Conservation (phyloP, 2,329 filamentous ascomycete species). For the Apiospora koreana region DNA sequence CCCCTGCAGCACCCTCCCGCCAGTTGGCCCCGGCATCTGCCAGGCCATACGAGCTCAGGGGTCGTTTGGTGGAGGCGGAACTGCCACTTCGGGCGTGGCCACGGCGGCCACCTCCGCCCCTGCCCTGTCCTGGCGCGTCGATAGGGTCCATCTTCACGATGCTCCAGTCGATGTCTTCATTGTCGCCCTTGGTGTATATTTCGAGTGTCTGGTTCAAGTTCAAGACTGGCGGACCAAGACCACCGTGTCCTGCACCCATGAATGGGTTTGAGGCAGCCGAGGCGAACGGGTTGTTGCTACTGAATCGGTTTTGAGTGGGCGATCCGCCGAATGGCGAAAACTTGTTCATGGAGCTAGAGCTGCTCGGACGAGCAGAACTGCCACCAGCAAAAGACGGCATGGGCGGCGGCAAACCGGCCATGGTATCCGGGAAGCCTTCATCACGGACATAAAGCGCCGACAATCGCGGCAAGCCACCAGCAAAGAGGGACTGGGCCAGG, state of each 20-base stretch:
- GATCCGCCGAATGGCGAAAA: conserved; percentile 13
- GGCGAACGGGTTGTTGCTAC: conserved; percentile 62
- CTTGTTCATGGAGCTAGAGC: conserved; percentile 33
- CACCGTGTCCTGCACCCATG: conserved; percentile 28
- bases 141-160: conserved; percentile 50
- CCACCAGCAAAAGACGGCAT: conserved; percentile 43
- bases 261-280: conserved; percentile 29
- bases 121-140: conserved; percentile 21
- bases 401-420: conserved; percentile 70
- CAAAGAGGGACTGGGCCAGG: conserved; percentile 78
- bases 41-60: conserved; percentile 60
- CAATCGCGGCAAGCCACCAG: conserved; percentile 72
- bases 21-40: conserved; percentile 53
- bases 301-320: conserved; percentile 45
- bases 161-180: conserved; percentile 58
- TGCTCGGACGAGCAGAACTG: conserved; percentile 34
- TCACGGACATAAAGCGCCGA: conserved; percentile 84
- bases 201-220: conserved; percentile 55
- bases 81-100: conserved; percentile 32
- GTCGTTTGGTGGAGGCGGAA: conserved; percentile 35
- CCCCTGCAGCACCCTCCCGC: conserved; percentile 47
- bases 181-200: conserved; percentile 59
- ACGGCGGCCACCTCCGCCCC: conserved; percentile 18
- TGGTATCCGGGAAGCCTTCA: conserved; percentile 75
- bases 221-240: conserved; percentile 31